Percentiles rank a stretch among this genome's conserved stretches.
phyloP scores from a whole-genome alignment of 148 eudicot genomes.

The Silene uniflora region DNA sequence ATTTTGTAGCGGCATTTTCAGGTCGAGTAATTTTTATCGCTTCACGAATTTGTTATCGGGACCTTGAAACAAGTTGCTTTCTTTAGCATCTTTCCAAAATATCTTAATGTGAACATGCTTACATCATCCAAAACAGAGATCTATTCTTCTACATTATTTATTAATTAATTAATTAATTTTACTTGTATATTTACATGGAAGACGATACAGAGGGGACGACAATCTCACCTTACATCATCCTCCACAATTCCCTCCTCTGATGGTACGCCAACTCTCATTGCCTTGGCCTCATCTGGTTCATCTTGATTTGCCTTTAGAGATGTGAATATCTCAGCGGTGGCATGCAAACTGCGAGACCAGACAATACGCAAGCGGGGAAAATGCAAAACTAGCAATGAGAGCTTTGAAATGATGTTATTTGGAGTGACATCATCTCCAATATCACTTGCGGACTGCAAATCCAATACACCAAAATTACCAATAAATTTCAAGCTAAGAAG shows the following conservation, averaged over 20 bases:
- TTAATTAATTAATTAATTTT: background rate
- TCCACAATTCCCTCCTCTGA: slow-evolving; percentile 92
- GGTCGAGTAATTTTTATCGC: too few species aligned
- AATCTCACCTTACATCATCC: slow-evolving; percentile 81
- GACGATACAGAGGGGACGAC: background rate
- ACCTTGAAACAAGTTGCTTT: too few species aligned
- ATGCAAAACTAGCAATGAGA: slow-evolving; percentile 86
- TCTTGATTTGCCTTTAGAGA: slow-evolving; percentile 89
- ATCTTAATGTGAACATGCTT: background rate
- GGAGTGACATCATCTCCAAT: slow-evolving; percentile 93
- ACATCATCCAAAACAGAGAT: background rate
- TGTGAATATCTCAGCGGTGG: slow-evolving; percentile 95
- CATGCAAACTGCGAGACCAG: slow-evolving; percentile 98
- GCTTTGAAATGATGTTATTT: slow-evolving; percentile 81
- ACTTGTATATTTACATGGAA: background rate
- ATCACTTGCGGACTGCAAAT: slow-evolving; percentile 82
- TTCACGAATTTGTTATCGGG: too few species aligned
- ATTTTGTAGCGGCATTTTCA: too few species aligned
- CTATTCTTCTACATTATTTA: background rate
- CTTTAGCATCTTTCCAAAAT: too few species aligned
- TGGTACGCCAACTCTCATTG: slow-evolving; percentile 93
- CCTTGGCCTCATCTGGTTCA: slow-evolving; percentile 91
- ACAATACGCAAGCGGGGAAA: slow-evolving; percentile 95
- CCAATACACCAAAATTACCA: slow-evolving; percentile 14
- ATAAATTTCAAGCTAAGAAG: background rate